Conservation (phyloP, 495 filamentous ascomycete species). For the Aspergillus egyptiacus region DNA sequence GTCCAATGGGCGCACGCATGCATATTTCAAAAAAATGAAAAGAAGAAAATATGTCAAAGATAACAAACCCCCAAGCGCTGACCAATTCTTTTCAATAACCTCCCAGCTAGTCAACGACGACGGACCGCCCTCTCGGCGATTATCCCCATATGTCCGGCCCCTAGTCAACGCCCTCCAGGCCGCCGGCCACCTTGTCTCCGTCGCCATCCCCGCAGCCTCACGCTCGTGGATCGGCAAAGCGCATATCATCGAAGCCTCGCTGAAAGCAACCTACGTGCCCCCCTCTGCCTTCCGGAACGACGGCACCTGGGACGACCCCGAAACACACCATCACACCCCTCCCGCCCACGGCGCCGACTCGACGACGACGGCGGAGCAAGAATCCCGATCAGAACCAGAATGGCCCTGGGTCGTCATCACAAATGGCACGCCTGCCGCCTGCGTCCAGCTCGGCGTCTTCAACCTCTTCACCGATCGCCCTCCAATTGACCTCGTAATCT, state of each 20-base stretch:
- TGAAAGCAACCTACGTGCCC: slow-evolving; percentile 80
- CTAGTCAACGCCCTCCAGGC: slow-evolving; percentile 70
- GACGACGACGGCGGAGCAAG: too few species aligned
- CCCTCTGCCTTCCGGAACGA: slow-evolving; percentile 52
- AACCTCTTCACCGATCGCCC: slow-evolving; percentile 74
- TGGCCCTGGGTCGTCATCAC: slow-evolving; percentile 70
- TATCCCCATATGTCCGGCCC: slow-evolving; percentile 85
- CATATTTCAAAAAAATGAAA: background rate
- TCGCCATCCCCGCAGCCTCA: slow-evolving; percentile 83
- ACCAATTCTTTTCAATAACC: background rate
- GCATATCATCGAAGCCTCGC: slow-evolving; percentile 78
- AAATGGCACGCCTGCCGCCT: slow-evolving; percentile 81
- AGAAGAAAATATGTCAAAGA: too few species aligned
- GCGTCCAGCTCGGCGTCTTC: slow-evolving; percentile 83
- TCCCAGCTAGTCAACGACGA: slow-evolving; percentile 82
- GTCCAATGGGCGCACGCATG: background rate
- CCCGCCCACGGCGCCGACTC: too few species aligned
- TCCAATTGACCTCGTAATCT: slow-evolving; percentile 78
- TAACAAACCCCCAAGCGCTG: background rate
- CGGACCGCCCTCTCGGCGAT: slow-evolving; percentile 78
- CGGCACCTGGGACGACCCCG: slow-evolving; percentile 39
- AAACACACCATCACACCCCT: slow-evolving; percentile 30
- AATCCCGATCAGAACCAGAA: slow-evolving; percentile 14
- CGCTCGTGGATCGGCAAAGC: slow-evolving; percentile 98
- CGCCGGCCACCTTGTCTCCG: slow-evolving; percentile 80